These are phyloP conservation scores for Mycena latifolia DNA, from an alignment of 768 basidiomycete species.

Conservation along the genomic window DNA sequence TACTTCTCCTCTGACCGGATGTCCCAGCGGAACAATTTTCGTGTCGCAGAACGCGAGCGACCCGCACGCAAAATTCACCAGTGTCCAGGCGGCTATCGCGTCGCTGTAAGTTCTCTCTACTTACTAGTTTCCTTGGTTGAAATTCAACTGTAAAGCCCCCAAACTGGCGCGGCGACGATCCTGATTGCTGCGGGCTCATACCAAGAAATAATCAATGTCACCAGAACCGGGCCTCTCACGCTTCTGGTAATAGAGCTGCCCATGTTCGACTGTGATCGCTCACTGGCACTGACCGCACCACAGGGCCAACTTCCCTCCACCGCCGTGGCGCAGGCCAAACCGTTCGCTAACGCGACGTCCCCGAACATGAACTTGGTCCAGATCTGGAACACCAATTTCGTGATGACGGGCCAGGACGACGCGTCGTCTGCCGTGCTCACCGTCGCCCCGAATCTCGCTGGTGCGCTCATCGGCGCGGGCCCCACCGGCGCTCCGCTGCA, in stretches of 20 bases:
- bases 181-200: conserved; percentile 72
- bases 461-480: conserved; percentile 70
- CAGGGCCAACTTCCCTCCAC: conserved; percentile 65
- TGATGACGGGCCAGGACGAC: conserved; percentile 60
- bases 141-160: conserved; percentile 49
- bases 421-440: conserved; percentile 70
- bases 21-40: conserved; percentile 70
- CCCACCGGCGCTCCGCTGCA: conserved; percentile 68
- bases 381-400: conserved; percentile 63
- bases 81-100: conserved; percentile 66
- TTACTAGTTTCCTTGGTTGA: not conserved
- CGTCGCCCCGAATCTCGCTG: conserved; percentile 67
- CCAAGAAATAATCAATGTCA: conserved; percentile 69
- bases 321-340: conserved; percentile 47
- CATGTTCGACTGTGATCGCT: no score
- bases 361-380: conserved; percentile 66
- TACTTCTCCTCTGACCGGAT: conserved; percentile 61
- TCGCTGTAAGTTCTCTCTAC: conserved; percentile 59
- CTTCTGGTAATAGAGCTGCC: no score
- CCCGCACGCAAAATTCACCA: conserved; percentile 57
- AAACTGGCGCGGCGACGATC: conserved; percentile 56
- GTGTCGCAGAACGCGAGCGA: conserved; percentile 64
- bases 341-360: conserved; percentile 57
- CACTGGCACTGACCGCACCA: no score
- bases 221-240: conserved; percentile 64